phyloP scores from a whole-genome alignment of 1,139 yeast species.

The Magnusiomyces fungicola region DNA sequence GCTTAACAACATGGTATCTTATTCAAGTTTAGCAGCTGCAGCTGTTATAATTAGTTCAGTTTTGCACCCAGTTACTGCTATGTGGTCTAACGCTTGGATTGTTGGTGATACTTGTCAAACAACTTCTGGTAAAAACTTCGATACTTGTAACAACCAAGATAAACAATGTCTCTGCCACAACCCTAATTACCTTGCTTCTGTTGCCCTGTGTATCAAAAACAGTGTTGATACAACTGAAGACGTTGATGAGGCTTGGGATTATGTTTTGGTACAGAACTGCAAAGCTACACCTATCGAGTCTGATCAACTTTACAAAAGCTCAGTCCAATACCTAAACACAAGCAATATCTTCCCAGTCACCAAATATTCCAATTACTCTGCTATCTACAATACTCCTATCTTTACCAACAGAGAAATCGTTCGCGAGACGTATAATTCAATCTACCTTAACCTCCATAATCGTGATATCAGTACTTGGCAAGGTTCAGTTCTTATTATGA shows the following conservation, averaged over 20 bases:
- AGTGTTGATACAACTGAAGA: constrained; percentile 13
- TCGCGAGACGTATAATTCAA: constrained; percentile 12
- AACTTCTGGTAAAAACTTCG: constrained; percentile 24
- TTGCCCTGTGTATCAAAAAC: constrained; percentile 25
- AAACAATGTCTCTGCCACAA: constrained; percentile 29
- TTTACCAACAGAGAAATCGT: constrained; percentile 7
- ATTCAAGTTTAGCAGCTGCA: neutral
- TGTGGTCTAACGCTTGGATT: constrained; percentile 32
- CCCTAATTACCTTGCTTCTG: constrained; percentile 28
- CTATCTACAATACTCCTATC: constrained; percentile 10
- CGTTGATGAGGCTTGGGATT: constrained; percentile 27
- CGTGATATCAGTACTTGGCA: constrained; percentile 31
- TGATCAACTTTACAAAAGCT: constrained; percentile 22
- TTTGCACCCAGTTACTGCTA: constrained; percentile 16
- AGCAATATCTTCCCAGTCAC: constrained; percentile 16
- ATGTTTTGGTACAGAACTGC: constrained; percentile 25
- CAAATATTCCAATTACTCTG: constrained; percentile 6
- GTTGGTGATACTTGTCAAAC: constrained; percentile 30
- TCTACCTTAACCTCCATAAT: constrained; percentile 24
- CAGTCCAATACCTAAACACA: constrained; percentile 16
- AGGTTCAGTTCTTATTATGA: constrained; percentile 28
- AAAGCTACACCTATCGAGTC: constrained; percentile 17
- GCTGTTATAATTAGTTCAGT: neutral
- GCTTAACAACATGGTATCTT: neutral
- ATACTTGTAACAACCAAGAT: constrained; percentile 26